Base-by-base conservation (phyloP, 108 stramenopile genomes). In the Cyclotella sp. region DNA sequence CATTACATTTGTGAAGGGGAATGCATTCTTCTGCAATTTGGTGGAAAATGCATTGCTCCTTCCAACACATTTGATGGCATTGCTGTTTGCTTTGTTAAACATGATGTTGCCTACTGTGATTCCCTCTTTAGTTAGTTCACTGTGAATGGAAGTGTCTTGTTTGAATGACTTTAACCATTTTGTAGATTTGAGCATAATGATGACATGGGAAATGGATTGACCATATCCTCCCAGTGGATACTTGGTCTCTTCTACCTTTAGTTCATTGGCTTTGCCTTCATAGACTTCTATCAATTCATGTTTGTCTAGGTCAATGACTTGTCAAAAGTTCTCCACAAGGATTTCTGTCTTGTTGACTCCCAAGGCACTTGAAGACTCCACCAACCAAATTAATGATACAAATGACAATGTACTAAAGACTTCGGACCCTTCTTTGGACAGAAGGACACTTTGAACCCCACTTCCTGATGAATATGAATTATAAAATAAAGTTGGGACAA, bases 21-120 rank as follows among this genome's bases (percentile, higher is more conserved):
- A 98, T 97, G 81, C 98, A 99, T 86, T 99, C 99, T 79, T 99
- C 99, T 0, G 98, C 99, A 98, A 99, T 84, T 99, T 97, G 9
- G 92, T 92, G n/a, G 96, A 93, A 80, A 92, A 99, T n/a, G 95
- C 88, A 85, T 99, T 98, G 52, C 91, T 95, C 40, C 99, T 87
- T 24, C 99, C 99, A 9, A 99, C 99, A 40, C 99, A 86, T 81
- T 99, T 99, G 59, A 99, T 98, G 14, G 98, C 98, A 3, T 98
- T 98, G 9, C 90, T 91, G 81, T 95, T 97, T 19, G 98, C 92
- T 85, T 99, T 98, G 54, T 98, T 97, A 77, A 98, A 99, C 79
- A 99, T 97, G 73, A 99, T 97, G 87, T 99, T 98, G 14, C 99
- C 99, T 28, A 97, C 91, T 4, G 92, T 72, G 8, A 98, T 94